Conservation (phyloP, 352 stramenopile species). For the Aphanomyces astaci region DNA sequence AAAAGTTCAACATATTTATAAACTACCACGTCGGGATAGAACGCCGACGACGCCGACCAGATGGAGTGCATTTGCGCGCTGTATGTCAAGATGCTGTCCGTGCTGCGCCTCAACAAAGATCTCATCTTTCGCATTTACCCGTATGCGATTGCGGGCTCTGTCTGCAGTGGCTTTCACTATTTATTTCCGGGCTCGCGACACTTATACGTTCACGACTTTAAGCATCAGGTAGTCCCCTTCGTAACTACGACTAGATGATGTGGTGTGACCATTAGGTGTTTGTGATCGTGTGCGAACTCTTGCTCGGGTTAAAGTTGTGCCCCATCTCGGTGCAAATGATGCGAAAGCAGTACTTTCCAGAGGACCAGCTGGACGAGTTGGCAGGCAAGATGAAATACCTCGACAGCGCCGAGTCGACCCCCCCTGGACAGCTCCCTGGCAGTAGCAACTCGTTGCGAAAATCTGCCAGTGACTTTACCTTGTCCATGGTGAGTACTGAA, state of each 20-base stretch:
- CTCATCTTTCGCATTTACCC: conserved; percentile 86
- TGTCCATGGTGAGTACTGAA: background rate
- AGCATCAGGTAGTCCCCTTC: conserved; percentile 35
- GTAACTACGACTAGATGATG: too few relatives aligned
- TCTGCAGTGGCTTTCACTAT: conserved; percentile 83
- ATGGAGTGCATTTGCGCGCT: conserved; percentile 58
- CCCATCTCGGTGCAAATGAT: conserved; percentile 58
- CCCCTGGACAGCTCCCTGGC: background rate
- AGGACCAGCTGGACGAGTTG: conserved; percentile 61
- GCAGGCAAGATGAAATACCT: conserved; percentile 9
- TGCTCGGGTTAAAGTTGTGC: conserved; percentile 60
- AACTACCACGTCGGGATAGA: background rate
- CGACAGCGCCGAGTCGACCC: background rate
- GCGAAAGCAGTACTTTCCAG: conserved; percentile 58
- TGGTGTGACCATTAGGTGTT: too few relatives aligned
- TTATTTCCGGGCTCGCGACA: conserved; percentile 80
- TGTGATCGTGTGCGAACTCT: conserved; percentile 61
- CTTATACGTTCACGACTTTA: conserved; percentile 77
- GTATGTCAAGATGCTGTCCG: conserved; percentile 71
- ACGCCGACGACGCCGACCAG: background rate
- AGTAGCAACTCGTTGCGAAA: background rate
- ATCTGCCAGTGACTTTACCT: background rate
- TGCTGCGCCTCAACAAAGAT: conserved; percentile 64
- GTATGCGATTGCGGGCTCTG: conserved; percentile 66
- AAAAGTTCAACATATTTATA: background rate